A percentile compares a stretch with the other conserved stretches of the same genome.
Conservation (phyloP, 768 basidiomycete genomes). For the Kwoniella bestiolae region DNA sequence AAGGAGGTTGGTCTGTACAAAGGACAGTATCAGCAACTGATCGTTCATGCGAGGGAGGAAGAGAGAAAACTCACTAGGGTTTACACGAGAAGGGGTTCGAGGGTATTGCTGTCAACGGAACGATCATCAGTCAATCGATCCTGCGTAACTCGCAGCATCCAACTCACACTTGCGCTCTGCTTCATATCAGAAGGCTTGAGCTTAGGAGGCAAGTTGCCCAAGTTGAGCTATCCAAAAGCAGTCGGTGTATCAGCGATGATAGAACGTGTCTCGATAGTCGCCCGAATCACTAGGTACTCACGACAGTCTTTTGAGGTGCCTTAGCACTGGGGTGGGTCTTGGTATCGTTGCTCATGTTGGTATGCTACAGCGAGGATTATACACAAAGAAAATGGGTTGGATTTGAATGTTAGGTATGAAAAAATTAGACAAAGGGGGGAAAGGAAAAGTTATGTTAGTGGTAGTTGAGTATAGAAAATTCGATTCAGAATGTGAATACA, state of each 20-base stretch:
- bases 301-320: slow-evolving; percentile 51
- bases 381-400: neutral
- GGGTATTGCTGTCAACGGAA: slow-evolving; percentile 43
- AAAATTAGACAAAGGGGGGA: neutral
- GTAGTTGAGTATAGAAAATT: neutral
- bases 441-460: neutral
- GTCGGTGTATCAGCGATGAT: neutral
- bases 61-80: slow-evolving; percentile 52
- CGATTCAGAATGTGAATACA: slow-evolving; percentile 6
- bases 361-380: slow-evolving; percentile 3
- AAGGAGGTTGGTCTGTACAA: slow-evolving; percentile 59
- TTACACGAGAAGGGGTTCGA: slow-evolving; percentile 58
- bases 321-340: slow-evolving; percentile 46
- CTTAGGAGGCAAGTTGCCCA: slow-evolving; percentile 59
- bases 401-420: neutral
- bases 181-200: slow-evolving; percentile 55
- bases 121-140: neutral
- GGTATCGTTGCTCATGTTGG: slow-evolving; percentile 15
- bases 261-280: neutral
- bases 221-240: slow-evolving; percentile 49
- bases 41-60: neutral
- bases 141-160: neutral
- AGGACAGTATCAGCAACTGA: slow-evolving; percentile 24
- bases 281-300: slow-evolving; percentile 18
- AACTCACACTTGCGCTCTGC: slow-evolving; percentile 45